Percentiles rank a stretch among this genome's conserved stretches.
These are phyloP conservation scores for Arabidopsis hybrid DNA, from an alignment of 441 rosid species.

Conservation along the genomic window DNA sequence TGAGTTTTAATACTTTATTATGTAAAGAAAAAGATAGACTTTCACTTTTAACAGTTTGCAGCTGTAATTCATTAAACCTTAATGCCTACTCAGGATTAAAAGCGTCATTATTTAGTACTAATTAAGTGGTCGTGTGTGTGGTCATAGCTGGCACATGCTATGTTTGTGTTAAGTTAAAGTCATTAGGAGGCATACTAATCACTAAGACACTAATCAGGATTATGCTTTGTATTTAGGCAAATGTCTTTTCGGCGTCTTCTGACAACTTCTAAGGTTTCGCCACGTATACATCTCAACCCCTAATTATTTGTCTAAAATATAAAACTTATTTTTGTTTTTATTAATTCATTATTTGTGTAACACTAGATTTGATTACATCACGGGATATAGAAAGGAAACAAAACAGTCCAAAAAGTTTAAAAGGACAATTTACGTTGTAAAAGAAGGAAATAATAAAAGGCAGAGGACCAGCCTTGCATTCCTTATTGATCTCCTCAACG, in stretches of 20 bases:
- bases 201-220: constrained; percentile 34
- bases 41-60: constrained; percentile 21
- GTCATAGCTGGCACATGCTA: constrained; percentile 43
- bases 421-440: background rate
- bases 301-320: constrained; percentile 14
- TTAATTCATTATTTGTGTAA: constrained; percentile 1
- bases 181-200: constrained; percentile 32
- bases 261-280: constrained; percentile 31
- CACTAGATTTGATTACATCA: constrained; percentile 43
- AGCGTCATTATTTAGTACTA: constrained; percentile 23
- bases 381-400: constrained; percentile 18
- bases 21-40: background rate
- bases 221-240: constrained; percentile 44
- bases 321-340: background rate
- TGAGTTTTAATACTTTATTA: background rate
- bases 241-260: constrained; percentile 38
- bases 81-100: constrained; percentile 10
- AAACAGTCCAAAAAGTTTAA: constrained; percentile 27
- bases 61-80: constrained; percentile 11
- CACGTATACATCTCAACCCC: constrained; percentile 32
- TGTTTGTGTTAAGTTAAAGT: constrained; percentile 28
- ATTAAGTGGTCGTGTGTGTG: constrained; percentile 40
- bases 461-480: constrained; percentile 21
- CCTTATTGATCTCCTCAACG: too few relatives aligned
- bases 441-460: background rate